Percentiles rank a stretch among this genome's conserved stretches.
Evolutionary conservation across 768 basidiomycete genomes (phyloP).

Genomic region (Crepidotus variabilis): DNA sequence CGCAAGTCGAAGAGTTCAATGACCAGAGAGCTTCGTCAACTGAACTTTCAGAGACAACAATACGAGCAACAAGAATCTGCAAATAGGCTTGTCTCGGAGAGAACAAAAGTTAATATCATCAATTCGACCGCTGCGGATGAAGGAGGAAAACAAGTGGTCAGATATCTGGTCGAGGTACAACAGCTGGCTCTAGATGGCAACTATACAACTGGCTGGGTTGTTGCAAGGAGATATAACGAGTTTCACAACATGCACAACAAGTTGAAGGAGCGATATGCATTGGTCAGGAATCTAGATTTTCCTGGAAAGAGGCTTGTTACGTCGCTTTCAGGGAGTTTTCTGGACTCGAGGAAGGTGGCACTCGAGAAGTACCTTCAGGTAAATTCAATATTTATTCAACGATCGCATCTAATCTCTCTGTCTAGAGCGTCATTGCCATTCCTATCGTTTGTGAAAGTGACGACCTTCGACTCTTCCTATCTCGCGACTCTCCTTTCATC

Average conservation of each 20-base stretch:
- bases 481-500: constrained; percentile 81
- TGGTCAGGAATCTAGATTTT: constrained; percentile 76
- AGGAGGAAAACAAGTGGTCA: constrained; percentile 84
- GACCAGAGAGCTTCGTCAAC: constrained; percentile 75
- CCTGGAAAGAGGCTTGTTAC: constrained; percentile 93
- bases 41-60: constrained; percentile 87
- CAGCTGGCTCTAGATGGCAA: constrained; percentile 79
- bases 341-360: constrained; percentile 74
- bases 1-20: constrained; percentile 79
- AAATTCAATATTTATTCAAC: not conserved
- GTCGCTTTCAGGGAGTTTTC: constrained; percentile 80
- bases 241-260: constrained; percentile 88
- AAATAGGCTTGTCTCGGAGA: constrained; percentile 78
- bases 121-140: constrained; percentile 81
- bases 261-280: constrained; percentile 68
- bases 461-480: constrained; percentile 82
- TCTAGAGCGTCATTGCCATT: constrained; percentile 68
- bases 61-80: constrained; percentile 94
- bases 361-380: constrained; percentile 93
- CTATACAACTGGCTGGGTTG: constrained; percentile 86
- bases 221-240: constrained; percentile 92
- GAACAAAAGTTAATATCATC: constrained; percentile 82
- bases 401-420: not conserved
- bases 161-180: constrained; percentile 90
- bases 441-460: constrained; percentile 77